Evolutionary conservation across 768 basidiomycete genomes (phyloP), one percentile per base, ranked within the genome.

Genomic region (Pulveroboletus sp.): DNA sequence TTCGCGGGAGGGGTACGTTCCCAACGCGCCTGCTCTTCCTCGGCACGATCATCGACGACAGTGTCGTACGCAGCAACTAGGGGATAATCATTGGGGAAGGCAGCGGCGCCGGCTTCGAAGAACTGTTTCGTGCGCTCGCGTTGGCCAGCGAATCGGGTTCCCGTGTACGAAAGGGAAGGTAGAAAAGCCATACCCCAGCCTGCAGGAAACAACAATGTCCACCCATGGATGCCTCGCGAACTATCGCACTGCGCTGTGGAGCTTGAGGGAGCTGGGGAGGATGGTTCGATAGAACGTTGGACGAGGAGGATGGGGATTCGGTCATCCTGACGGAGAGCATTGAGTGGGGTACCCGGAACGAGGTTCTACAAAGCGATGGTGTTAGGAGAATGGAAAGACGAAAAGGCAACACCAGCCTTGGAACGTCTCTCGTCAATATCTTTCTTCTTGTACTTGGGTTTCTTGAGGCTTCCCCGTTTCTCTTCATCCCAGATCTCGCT

Each of bases 111-210:
- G 4, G 88, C 82, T 68, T 97, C 95, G 58, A 89, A 91, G 33
- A 80, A 74, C 57, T 95, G 92, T 5, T 83, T 84, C 56, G 78
- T 77, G 29, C 86, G 80, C 61, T 97, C 92, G 24, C 85, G 81
- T 59, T 94, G 86, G 2, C 94, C 95, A 6, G 79, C 89, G 16
- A 95, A 77, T 7, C 92, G 85, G 2, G 89, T 90, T 19, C 88
- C 87, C 0, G 94, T 93, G 65, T 82, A 84, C 4, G 77, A 76
- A 42, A 99, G 77, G 3, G 94, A 94, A 34, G 76, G 76, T 53
- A 90, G 82, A 69, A 98, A 92, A 1, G 94, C 76, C 85, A 93
- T 95, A 0, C 80, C 78, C 93, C 94, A 98, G 12, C 91, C 93
- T 2, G 81, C 74, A 4, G 95, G 95, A 27, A 95, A 65, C 39